A percentile compares a stretch with the other conserved stretches of the same genome.
Conservation (phyloP, 2,329 filamentous ascomycete genomes). For the Fusarium burgessii region DNA sequence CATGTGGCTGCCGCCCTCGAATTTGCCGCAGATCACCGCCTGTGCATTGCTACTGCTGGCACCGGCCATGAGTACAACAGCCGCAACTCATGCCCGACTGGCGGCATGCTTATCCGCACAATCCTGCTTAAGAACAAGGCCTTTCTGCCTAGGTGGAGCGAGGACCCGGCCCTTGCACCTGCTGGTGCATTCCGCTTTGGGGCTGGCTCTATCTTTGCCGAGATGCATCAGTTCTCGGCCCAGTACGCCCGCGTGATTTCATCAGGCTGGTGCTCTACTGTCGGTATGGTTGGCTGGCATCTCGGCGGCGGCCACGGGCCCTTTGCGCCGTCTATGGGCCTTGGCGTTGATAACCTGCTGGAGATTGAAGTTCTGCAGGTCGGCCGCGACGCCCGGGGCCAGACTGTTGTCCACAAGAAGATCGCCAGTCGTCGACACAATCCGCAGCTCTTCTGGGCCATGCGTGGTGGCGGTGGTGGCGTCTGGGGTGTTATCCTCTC, state of each 20-base stretch:
- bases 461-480: not conserved
- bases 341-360: not conserved
- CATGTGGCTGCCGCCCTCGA: not conserved
- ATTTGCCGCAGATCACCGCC: not conserved
- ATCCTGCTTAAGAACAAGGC: conserved; percentile 2
- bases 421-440: not conserved
- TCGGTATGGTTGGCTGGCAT: conserved; percentile 3
- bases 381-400: not conserved
- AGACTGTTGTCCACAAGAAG: not conserved
- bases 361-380: conserved; percentile 8
- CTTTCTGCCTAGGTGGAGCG: not conserved
- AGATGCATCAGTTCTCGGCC: conserved; percentile 1
- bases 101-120: conserved; percentile 6
- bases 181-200: conserved; percentile 7
- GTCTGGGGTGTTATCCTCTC: conserved; percentile 9
- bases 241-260: not conserved
- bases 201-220: not conserved
- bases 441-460: conserved; percentile 13
- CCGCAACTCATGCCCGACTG: conserved; percentile 6
- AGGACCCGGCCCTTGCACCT: not conserved
- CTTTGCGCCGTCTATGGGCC: conserved; percentile 10
- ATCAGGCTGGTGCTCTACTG: conserved; percentile 6
- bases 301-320: conserved; percentile 8
- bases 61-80: conserved; percentile 14
- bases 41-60: not conserved